phyloP scores from a whole-genome alignment of 768 basidiomycete species.

The Lepiota brunneoincarnata region DNA sequence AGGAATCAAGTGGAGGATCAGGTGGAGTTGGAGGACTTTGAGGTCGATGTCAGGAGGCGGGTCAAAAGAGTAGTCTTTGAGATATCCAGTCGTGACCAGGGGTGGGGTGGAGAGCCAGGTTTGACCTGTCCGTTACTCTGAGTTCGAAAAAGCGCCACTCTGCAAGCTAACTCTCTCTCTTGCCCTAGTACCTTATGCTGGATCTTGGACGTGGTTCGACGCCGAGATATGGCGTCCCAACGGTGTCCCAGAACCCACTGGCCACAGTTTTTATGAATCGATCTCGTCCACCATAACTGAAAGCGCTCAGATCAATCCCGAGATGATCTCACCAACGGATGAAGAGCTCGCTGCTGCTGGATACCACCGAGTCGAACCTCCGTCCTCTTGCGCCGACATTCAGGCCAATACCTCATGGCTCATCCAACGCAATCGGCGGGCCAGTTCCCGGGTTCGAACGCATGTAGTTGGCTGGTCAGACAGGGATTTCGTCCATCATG shows the following conservation, averaged over 20 bases:
- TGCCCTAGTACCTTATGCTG: constrained; percentile 24
- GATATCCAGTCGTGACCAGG: constrained; percentile 26
- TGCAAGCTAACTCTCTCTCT: neutral
- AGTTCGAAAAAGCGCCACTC: neutral
- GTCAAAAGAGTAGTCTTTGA: constrained; percentile 18
- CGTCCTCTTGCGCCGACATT: neutral
- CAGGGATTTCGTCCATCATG: constrained; percentile 3
- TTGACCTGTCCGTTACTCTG: constrained; percentile 14
- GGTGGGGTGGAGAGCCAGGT: constrained; percentile 25
- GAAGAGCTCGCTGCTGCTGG: neutral
- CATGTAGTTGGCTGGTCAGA: constrained; percentile 25
- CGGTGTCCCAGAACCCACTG: too few relatives aligned
- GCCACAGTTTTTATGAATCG: neutral
- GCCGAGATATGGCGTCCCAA: constrained; percentile 16
- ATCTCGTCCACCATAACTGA: neutral
- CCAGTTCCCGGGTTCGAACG: constrained; percentile 2
- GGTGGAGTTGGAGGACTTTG: neutral
- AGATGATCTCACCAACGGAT: constrained; percentile 2
- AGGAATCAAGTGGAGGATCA: neutral
- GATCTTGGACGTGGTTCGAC: constrained; percentile 32
- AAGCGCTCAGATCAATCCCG: neutral
- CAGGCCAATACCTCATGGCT: constrained; percentile 18
- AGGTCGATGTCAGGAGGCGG: neutral
- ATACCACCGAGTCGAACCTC: neutral
- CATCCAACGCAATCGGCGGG: constrained; percentile 26